Evolutionary conservation across 805 yeast species (phyloP).

Genomic region (Lipomyces yamanashiensis): DNA sequence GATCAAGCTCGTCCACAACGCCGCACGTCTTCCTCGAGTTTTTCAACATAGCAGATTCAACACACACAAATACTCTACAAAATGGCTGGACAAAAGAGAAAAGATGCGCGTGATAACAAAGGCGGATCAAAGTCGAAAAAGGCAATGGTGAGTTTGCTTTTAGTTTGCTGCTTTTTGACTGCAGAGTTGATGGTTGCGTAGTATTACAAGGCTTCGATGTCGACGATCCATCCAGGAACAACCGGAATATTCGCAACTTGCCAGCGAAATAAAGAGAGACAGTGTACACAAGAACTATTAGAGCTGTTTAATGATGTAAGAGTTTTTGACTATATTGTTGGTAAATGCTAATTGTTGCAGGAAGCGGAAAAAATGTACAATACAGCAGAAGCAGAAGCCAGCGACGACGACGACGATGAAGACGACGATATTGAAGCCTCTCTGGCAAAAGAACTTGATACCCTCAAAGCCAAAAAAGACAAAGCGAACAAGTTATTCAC

Average conservation of each 20-base stretch:
- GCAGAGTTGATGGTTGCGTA: neutral
- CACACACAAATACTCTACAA: neutral
- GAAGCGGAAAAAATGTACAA: constrained; percentile 37
- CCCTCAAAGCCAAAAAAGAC: constrained; percentile 51
- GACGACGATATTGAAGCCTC: constrained; percentile 34
- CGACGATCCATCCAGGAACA: constrained; percentile 53
- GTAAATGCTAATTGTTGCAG: constrained; percentile 8
- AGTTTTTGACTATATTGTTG: neutral
- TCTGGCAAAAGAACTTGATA: constrained; percentile 50
- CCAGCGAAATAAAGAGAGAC: constrained; percentile 75
- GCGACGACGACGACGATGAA: constrained; percentile 48
- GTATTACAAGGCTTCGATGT: constrained; percentile 29
- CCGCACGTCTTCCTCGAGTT: neutral
- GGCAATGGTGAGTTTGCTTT: constrained; percentile 1
- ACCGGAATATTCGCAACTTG: constrained; percentile 91
- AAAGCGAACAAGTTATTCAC: constrained; percentile 52
- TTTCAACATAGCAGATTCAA: neutral
- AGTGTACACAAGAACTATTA: constrained; percentile 74
- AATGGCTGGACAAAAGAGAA: constrained; percentile 16
- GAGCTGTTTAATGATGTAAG: constrained; percentile 57
- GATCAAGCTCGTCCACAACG: neutral
- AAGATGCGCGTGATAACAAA: constrained; percentile 1
- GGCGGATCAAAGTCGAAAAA: constrained; percentile 12
- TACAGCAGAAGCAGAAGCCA: constrained; percentile 32
- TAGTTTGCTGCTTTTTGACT: neutral